Evolutionary conservation across 2,329 filamentous ascomycete genomes (phyloP).

Genomic region (Fusarium nurragi): DNA sequence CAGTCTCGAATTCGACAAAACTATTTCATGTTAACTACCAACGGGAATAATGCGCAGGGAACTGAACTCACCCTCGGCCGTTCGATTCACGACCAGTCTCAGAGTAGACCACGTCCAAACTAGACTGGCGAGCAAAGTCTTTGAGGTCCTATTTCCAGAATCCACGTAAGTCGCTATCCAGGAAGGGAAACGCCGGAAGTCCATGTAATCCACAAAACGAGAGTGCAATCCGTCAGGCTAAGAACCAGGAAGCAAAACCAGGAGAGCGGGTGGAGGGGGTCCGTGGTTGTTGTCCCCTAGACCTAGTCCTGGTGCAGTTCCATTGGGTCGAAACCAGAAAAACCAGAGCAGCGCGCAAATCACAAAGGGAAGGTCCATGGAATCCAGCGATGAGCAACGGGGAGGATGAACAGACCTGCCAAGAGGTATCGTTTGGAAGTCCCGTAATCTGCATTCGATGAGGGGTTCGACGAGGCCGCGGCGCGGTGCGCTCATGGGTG

Average conservation of each 20-base stretch:
- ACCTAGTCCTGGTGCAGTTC: slow-evolving; percentile 43
- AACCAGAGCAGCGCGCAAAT: slow-evolving; percentile 47
- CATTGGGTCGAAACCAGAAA: slow-evolving; percentile 43
- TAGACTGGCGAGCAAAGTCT: slow-evolving; percentile 97
- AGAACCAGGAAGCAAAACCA: slow-evolving; percentile 45
- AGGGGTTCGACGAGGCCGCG: slow-evolving; percentile 89
- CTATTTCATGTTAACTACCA: slow-evolving; percentile 57
- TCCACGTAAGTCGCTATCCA: slow-evolving; percentile 82
- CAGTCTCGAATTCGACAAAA: slow-evolving; percentile 97
- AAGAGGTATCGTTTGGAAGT: slow-evolving; percentile 98
- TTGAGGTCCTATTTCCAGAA: slow-evolving; percentile 94
- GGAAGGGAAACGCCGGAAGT: slow-evolving; percentile 50
- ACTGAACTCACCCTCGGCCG: slow-evolving; percentile 80
- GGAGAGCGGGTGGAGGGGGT: slow-evolving; percentile 39
- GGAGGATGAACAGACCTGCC: slow-evolving; percentile 93
- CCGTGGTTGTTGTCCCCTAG: slow-evolving; percentile 44
- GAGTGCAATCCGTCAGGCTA: slow-evolving; percentile 53
- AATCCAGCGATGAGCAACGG: slow-evolving; percentile 63
- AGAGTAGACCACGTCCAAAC: slow-evolving; percentile 97
- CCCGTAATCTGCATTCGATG: slow-evolving; percentile 98
- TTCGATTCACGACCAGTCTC: slow-evolving; percentile 73
- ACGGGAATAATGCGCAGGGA: neutral
- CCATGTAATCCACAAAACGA: slow-evolving; percentile 51
- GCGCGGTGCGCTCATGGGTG: slow-evolving; percentile 65
- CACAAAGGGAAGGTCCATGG: slow-evolving; percentile 50